Conservation (phyloP, 805 yeast genomes). For the Saccharomycopsis fodiens region DNA sequence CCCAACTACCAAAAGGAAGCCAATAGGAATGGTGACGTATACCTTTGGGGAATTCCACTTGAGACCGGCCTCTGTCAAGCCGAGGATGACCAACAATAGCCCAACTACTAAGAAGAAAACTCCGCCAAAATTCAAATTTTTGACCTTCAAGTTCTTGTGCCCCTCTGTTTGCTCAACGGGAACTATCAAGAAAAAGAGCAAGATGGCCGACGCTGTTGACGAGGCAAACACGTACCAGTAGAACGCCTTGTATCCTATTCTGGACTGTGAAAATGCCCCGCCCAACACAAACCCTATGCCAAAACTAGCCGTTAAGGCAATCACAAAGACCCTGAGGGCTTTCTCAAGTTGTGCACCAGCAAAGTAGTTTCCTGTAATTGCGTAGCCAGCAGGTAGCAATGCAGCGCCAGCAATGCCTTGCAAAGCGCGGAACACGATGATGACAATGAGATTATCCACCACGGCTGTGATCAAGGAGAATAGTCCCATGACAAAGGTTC, state of each 20-base stretch:
- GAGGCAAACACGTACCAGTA: slow-evolving; percentile 18
- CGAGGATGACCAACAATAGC: slow-evolving; percentile 21
- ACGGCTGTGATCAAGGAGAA: neutral
- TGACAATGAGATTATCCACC: too few species aligned
- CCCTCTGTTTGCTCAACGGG: slow-evolving; percentile 4
- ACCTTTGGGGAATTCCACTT: slow-evolving; percentile 22
- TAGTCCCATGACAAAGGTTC: neutral
- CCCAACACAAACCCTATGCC: slow-evolving; percentile 18
- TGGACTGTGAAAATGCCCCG: slow-evolving; percentile 15
- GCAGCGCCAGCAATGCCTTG: too few species aligned
- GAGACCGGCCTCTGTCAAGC: slow-evolving; percentile 14
- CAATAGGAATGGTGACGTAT: slow-evolving; percentile 35
- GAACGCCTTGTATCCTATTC: slow-evolving; percentile 12
- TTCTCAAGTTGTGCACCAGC: slow-evolving; percentile 25
- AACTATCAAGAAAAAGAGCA: neutral
- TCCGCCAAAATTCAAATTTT: slow-evolving; percentile 7
- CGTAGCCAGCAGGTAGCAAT: slow-evolving; percentile 32
- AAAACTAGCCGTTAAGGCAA: too few species aligned
- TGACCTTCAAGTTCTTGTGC: slow-evolving; percentile 1
- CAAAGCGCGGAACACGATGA: too few species aligned
- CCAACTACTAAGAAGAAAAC: slow-evolving; percentile 20
- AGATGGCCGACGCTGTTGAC: slow-evolving; percentile 22
- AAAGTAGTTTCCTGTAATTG: slow-evolving; percentile 29
- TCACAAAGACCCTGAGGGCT: slow-evolving; percentile 26
- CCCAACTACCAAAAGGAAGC: slow-evolving; percentile 26